Evolutionary conservation across 305 asterid species (phyloP).

Genomic region (Solanum chacoense): DNA sequence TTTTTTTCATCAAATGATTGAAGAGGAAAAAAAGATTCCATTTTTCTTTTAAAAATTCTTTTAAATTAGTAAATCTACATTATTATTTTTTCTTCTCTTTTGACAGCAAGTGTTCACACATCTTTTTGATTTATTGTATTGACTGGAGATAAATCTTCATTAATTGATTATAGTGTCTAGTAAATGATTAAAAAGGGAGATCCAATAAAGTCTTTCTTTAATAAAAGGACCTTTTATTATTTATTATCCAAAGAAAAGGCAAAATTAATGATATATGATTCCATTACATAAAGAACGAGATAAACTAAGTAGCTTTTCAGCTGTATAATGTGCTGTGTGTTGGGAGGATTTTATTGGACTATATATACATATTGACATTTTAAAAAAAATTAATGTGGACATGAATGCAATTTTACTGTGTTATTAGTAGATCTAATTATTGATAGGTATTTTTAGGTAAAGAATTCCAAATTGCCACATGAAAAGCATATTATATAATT

Average conservation of each 20-base stretch:
- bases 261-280: not conserved
- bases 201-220: not conserved
- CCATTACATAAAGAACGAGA: not conserved
- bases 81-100: not conserved
- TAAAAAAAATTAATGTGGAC: not conserved
- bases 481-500: not conserved
- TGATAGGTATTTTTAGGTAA: not conserved
- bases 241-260: not conserved
- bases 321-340: not conserved
- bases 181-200: not conserved
- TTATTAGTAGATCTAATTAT: not conserved
- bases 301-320: not conserved
- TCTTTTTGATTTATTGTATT: not conserved
- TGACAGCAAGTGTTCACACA: slow-evolving; percentile 1
- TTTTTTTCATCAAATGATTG: not conserved
- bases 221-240: not conserved
- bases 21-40: not conserved
- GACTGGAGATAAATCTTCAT: not conserved
- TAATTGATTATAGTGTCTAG: not conserved
- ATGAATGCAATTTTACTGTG: not conserved
- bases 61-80: not conserved
- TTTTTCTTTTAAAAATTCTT: not conserved
- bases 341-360: not conserved
- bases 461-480: not conserved
- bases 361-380: not conserved